phyloP scores from a whole-genome alignment of 805 yeast species.

The Kurtzmaniella fragi region DNA sequence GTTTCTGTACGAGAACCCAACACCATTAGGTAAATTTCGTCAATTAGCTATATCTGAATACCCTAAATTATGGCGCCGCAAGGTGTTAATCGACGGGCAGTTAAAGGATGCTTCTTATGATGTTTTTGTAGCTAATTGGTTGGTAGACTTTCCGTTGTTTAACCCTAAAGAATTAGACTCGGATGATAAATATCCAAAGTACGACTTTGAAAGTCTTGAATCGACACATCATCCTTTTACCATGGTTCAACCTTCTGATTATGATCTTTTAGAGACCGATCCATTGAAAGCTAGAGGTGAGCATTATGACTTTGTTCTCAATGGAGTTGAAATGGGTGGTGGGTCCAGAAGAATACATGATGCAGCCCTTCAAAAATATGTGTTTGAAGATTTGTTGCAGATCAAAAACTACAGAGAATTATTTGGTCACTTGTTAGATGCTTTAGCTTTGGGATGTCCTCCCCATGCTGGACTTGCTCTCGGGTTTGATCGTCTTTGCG shows the following conservation, averaged over 20 bases:
- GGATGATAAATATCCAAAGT: slow-evolving; percentile 49
- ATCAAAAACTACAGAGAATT: slow-evolving; percentile 54
- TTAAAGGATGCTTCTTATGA: slow-evolving; percentile 10
- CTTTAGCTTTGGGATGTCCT: slow-evolving; percentile 89
- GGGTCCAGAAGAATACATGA: slow-evolving; percentile 96
- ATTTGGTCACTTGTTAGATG: slow-evolving; percentile 82
- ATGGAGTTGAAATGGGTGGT: slow-evolving; percentile 96
- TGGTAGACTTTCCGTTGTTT: slow-evolving; percentile 88
- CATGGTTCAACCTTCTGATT: slow-evolving; percentile 75
- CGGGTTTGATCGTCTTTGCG: slow-evolving; percentile 90
- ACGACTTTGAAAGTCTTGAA: slow-evolving; percentile 42
- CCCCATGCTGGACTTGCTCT: slow-evolving; percentile 98
- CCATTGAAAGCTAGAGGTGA: slow-evolving; percentile 76
- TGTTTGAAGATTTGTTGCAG: slow-evolving; percentile 60
- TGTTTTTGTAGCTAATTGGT: slow-evolving; percentile 71
- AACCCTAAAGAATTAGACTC: slow-evolving; percentile 55
- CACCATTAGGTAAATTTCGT: slow-evolving; percentile 85
- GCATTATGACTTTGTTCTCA: slow-evolving; percentile 89
- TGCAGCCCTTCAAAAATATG: slow-evolving; percentile 65
- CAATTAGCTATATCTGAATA: slow-evolving; percentile 60
- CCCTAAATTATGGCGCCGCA: slow-evolving; percentile 49
- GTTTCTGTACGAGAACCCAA: slow-evolving; percentile 83
- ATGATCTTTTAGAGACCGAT: slow-evolving; percentile 43
- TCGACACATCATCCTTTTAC: slow-evolving; percentile 98
- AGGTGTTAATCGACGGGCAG: slow-evolving; percentile 3